Conservation (phyloP, 164 flowering plant genomes). For the Vitis vinifera region DNA sequence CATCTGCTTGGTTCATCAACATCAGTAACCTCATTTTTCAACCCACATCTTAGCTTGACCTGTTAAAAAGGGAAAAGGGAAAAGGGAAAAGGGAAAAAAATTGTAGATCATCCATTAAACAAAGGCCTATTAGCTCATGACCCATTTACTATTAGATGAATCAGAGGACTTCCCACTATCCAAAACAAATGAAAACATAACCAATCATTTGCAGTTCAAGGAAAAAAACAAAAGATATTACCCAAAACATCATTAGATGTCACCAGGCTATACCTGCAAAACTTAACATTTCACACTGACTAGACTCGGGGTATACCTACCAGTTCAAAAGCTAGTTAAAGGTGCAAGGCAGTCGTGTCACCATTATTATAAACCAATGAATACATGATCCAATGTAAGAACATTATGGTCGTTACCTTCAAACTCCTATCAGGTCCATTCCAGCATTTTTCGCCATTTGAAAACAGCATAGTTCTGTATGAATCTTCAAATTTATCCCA, state of each 20-base stretch:
- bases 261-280: too few relatives aligned
- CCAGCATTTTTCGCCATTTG: conserved; percentile 94
- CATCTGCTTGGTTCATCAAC: conserved; percentile 99
- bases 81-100: not conserved
- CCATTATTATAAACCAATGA: too few relatives aligned
- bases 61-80: conserved; percentile 21
- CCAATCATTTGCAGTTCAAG: not conserved
- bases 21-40: conserved; percentile 79
- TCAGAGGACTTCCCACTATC: too few relatives aligned
- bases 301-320: not conserved
- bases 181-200: not conserved
- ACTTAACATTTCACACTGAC: too few relatives aligned
- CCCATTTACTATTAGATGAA: not conserved
- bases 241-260: not conserved
- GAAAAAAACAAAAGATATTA: not conserved
- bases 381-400: not conserved
- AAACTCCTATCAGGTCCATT: conserved; percentile 97
- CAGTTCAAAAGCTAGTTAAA: too few relatives aligned
- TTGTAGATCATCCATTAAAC: not conserved
- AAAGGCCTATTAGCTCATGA: not conserved
- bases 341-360: too few relatives aligned
- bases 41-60: conserved; percentile 94
- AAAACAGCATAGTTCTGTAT: conserved; percentile 63
- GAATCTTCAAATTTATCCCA: conserved; percentile 96
- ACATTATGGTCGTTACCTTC: conserved; percentile 53